These are phyloP conservation scores for Ceratocystis lukuohia DNA, from an alignment of 2,329 filamentous ascomycete genomes.

Conservation along the genomic window DNA sequence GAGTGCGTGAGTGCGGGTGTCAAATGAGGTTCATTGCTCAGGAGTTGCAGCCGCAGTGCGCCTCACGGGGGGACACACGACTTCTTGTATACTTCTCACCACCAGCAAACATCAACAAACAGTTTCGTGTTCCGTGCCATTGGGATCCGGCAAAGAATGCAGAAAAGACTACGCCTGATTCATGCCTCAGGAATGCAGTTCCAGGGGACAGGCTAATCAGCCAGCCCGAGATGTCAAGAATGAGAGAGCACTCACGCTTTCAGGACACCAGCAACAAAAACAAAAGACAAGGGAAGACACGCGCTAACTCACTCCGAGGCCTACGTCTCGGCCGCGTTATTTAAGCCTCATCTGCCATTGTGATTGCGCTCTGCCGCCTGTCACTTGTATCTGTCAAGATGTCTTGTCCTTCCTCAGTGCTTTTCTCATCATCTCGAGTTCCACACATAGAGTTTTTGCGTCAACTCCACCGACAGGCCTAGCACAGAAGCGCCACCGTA, in stretches of 20 bases:
- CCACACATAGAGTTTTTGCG: background rate
- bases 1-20: background rate
- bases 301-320: no score
- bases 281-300: no score
- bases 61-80: background rate
- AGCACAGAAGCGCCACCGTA: background rate
- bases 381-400: background rate
- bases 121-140: background rate
- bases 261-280: no score
- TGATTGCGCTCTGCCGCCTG: background rate
- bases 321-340: background rate
- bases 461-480: background rate
- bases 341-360: conserved; percentile 1
- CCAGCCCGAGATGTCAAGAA: background rate
- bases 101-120: background rate
- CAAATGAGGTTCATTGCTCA: background rate
- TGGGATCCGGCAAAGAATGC: background rate
- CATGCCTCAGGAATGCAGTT: background rate
- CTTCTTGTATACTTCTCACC: background rate
- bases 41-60: no score
- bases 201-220: background rate
- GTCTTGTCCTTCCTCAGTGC: background rate
- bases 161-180: background rate
- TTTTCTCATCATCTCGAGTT: background rate
- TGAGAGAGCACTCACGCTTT: background rate